Percentiles rank a stretch among this genome's conserved stretches.
Evolutionary conservation across 208 protist genomes (phyloP).

Genomic region (Acanthamoeba sp.): DNA sequence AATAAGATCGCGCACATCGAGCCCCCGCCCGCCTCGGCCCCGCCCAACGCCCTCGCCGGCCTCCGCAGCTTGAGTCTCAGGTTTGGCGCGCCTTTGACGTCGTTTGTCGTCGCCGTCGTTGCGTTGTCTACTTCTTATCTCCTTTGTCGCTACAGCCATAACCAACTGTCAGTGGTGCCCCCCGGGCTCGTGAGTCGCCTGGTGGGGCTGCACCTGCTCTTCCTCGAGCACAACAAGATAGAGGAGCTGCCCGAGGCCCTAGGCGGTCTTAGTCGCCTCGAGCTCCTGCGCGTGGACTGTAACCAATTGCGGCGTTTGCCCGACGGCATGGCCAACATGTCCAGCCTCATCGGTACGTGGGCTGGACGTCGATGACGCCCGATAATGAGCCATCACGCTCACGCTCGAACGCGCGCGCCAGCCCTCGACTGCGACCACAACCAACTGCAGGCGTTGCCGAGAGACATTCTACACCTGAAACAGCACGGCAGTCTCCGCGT

Average conservation of each 20-base stretch:
- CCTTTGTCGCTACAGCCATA: background rate
- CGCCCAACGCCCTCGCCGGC: background rate
- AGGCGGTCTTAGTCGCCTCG: background rate
- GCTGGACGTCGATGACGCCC: too few relatives aligned
- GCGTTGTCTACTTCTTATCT: background rate
- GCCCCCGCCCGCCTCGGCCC: background rate
- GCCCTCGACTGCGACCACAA: constrained; percentile 43
- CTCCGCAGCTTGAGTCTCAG: background rate
- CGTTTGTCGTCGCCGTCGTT: too few relatives aligned
- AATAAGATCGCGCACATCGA: background rate
- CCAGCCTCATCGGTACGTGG: background rate
- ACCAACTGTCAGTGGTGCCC: background rate
- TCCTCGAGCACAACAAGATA: constrained; percentile 19
- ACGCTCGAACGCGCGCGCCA: background rate
- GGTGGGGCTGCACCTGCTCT: background rate
- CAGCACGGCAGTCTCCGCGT: background rate
- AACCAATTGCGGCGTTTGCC: background rate
- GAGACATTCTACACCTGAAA: background rate
- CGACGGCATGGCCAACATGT: background rate
- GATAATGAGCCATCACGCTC: background rate
- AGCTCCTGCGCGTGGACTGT: constrained; percentile 40
- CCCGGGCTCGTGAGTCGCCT: background rate
- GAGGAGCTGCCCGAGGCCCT: background rate
- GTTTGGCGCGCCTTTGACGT: too few relatives aligned
- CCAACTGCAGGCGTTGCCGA: background rate